phyloP scores from a whole-genome alignment of 345 rosid genomes.

The Laguncularia racemosa region DNA sequence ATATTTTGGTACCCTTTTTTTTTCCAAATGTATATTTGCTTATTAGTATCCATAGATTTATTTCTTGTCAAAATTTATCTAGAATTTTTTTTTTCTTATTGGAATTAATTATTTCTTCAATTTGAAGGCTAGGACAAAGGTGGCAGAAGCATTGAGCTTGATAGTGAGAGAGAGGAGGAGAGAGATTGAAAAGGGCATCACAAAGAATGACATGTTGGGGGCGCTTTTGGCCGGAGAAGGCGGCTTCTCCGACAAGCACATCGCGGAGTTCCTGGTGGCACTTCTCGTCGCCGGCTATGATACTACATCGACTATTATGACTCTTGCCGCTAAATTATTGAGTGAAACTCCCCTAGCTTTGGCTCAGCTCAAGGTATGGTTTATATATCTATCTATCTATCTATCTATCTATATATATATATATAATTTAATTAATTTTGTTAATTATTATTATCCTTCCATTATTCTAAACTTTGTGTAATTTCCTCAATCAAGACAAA shows the following conservation, averaged over 20 bases:
- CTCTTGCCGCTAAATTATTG: conserved; percentile 93
- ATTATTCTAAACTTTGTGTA: no score
- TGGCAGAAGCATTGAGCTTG: conserved; percentile 83
- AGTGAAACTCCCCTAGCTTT: conserved; percentile 87
- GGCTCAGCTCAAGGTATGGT: conserved; percentile 71
- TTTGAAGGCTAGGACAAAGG: conserved; percentile 77
- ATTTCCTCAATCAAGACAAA: no score
- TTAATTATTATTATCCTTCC: no score
- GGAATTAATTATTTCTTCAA: not conserved
- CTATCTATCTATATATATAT: no score
- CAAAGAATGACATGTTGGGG: conserved; percentile 63
- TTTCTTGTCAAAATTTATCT: not conserved
- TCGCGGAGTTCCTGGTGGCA: conserved; percentile 86
- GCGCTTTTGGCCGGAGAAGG: conserved; percentile 63
- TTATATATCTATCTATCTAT: no score
- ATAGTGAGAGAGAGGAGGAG: conserved; percentile 67
- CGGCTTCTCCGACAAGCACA: conserved; percentile 69
- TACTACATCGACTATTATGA: conserved; percentile 91
- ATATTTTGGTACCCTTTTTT: not conserved
- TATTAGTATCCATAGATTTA: not conserved
- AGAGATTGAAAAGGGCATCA: conserved; percentile 35
- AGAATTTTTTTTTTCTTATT: no score
- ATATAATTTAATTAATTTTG: no score
- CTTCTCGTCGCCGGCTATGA: conserved; percentile 95
- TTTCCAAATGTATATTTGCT: not conserved